A percentile compares a stretch with the other conserved stretches of the same genome.
Evolutionary conservation across 2,329 filamentous ascomycete genomes (phyloP).

Genomic region (Fusarium devonianum): DNA sequence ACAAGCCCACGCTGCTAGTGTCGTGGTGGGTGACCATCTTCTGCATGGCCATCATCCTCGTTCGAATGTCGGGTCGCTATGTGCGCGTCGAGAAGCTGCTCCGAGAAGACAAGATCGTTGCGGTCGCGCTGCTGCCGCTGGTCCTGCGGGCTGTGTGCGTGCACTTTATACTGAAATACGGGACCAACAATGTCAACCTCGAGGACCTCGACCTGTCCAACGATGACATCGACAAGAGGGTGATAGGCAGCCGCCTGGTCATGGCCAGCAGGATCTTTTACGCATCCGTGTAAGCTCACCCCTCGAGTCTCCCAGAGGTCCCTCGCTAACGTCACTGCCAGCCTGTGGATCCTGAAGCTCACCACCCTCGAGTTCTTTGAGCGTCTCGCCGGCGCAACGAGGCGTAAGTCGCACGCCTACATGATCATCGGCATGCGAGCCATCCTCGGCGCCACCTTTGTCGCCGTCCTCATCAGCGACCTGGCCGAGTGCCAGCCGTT

Average conservation of each 20-base stretch:
- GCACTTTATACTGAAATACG: constrained; percentile 82
- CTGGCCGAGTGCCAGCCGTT: constrained; percentile 82
- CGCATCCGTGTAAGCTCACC: constrained; percentile 74
- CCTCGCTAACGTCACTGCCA: constrained; percentile 46
- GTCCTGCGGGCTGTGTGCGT: constrained; percentile 80
- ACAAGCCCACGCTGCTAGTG: constrained; percentile 87
- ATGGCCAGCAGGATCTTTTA: constrained; percentile 83
- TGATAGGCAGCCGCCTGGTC: constrained; percentile 79
- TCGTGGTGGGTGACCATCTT: constrained; percentile 92
- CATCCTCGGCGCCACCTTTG: constrained; percentile 75
- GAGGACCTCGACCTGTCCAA: constrained; percentile 24
- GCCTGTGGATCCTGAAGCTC: constrained; percentile 88
- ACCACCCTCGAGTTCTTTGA: constrained; percentile 90
- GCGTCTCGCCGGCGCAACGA: constrained; percentile 79
- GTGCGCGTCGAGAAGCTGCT: constrained; percentile 84
- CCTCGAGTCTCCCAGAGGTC: background rate
- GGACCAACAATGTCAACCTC: constrained; percentile 83
- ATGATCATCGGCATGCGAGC: constrained; percentile 74
- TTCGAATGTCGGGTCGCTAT: constrained; percentile 79
- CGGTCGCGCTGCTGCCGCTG: constrained; percentile 78
- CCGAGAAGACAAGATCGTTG: constrained; percentile 83
- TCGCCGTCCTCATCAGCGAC: constrained; percentile 79
- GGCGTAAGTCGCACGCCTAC: constrained; percentile 75
- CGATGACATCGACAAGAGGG: constrained; percentile 60
- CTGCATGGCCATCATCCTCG: constrained; percentile 78